Percentiles rank a stretch among this genome's conserved stretches.
Conservation (phyloP, 805 yeast species). For the Schwanniomyces vanrijiae region DNA sequence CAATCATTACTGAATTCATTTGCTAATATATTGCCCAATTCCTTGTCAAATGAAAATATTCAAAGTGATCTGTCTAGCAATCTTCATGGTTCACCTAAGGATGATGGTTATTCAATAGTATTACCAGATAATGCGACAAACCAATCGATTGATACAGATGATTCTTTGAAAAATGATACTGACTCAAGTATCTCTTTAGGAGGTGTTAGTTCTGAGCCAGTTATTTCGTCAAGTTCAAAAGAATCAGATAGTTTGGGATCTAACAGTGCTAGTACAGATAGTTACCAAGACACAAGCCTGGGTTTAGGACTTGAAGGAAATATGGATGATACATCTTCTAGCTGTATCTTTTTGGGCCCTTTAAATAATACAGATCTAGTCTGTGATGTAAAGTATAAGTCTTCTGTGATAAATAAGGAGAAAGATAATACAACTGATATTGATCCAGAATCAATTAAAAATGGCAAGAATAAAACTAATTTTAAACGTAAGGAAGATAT, state of each 20-base stretch:
- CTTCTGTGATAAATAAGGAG: neutral
- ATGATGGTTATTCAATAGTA: neutral
- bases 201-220: constrained; percentile 2
- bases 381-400: neutral
- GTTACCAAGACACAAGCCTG: neutral
- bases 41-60: neutral
- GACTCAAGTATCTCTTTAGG: constrained; percentile 1
- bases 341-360: neutral
- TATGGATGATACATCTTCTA: neutral
- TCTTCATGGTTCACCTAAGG: constrained; percentile 1
- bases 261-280: neutral
- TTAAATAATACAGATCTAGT: neutral
- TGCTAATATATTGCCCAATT: constrained; percentile 18
- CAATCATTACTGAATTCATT: constrained; percentile 33
- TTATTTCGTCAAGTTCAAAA: constrained; percentile 2
- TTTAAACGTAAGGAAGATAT: neutral
- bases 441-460: neutral
- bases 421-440: neutral
- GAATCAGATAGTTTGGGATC: neutral
- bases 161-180: neutral
- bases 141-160: neutral
- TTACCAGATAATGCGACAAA: neutral
- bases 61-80: neutral
- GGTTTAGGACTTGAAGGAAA: neutral
- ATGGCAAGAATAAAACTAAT: neutral